Percentiles rank a stretch among this genome's conserved stretches.
phyloP scores from a whole-genome alignment of 352 stramenopile species.

The Pythium biforme region DNA sequence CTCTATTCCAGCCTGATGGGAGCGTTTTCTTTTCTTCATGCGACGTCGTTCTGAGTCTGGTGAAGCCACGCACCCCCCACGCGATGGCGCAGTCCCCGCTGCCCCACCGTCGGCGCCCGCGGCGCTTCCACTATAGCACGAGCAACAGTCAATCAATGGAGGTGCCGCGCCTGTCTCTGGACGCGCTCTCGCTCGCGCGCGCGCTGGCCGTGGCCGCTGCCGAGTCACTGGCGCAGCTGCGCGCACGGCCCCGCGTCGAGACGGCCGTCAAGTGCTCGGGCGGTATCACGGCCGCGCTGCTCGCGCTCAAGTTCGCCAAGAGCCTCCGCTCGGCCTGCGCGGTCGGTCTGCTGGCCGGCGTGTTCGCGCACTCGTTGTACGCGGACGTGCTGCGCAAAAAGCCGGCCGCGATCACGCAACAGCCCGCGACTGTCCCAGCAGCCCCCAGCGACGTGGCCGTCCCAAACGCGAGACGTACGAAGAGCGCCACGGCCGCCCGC shows the following conservation, averaged over 20 bases:
- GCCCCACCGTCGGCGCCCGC: conserved; percentile 1
- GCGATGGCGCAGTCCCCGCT: conserved; percentile 10
- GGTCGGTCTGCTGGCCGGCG: conserved; percentile 55
- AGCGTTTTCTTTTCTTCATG: background rate
- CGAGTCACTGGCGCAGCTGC: conserved; percentile 28
- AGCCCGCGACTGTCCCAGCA: background rate
- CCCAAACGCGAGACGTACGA: no score
- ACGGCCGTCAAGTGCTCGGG: conserved; percentile 58
- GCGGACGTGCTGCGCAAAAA: conserved; percentile 52
- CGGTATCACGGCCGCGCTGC: conserved; percentile 51
- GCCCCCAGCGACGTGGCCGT: background rate
- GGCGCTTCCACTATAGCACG: background rate
- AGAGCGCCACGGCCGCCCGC: no score
- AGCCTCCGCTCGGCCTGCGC: conserved; percentile 62
- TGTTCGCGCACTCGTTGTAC: conserved; percentile 73
- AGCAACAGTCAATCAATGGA: conserved; percentile 13
- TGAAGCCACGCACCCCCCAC: no score
- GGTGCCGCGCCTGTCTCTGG: conserved; percentile 17
- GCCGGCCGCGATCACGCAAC: conserved; percentile 2
- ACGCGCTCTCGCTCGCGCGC: conserved; percentile 22
- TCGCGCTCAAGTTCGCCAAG: conserved; percentile 57
- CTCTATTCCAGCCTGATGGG: background rate
- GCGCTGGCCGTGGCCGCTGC: conserved; percentile 26
- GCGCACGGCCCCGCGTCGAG: conserved; percentile 39
- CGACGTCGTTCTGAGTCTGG: background rate